Conservation (phyloP, 2,329 filamentous ascomycete genomes). For the Trichoderma polysporum region DNA sequence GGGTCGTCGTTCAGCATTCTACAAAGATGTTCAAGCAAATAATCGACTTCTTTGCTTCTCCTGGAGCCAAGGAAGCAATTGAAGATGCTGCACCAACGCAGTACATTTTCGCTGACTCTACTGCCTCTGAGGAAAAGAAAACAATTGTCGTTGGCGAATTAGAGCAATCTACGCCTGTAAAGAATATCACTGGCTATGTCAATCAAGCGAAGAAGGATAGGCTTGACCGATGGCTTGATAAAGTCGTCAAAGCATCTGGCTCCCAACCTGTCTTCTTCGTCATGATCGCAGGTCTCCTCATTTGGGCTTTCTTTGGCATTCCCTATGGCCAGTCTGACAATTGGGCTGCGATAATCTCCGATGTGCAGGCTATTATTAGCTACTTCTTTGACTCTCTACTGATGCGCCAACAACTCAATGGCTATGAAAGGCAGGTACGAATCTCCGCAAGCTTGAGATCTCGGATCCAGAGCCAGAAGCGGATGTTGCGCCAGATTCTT, state of each 20-base stretch:
- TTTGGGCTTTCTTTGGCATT: conserved; percentile 35
- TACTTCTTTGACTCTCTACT: conserved; percentile 41
- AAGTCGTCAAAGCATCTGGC: conserved; percentile 25
- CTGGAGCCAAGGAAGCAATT: conserved; percentile 21
- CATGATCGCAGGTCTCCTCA: conserved; percentile 33
- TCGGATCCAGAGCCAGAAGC: conserved; percentile 33
- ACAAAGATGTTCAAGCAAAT: conserved; percentile 12
- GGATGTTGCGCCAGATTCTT: conserved; percentile 30
- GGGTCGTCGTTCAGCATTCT: not conserved
- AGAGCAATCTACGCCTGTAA: not conserved
- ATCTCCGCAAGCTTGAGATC: conserved; percentile 36
- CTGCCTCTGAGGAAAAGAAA: not conserved
- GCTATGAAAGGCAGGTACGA: conserved; percentile 30
- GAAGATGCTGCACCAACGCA: conserved; percentile 20
- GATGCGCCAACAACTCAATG: conserved; percentile 40
- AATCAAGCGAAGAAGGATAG: conserved; percentile 18
- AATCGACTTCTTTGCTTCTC: conserved; percentile 14
- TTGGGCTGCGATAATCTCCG: conserved; percentile 39
- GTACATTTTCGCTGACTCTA: not conserved
- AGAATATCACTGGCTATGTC: conserved; percentile 26
- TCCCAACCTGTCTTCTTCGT: conserved; percentile 29
- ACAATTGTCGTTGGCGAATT: not conserved
- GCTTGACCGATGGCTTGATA: conserved; percentile 28
- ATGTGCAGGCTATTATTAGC: conserved; percentile 38
- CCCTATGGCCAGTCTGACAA: conserved; percentile 34